A percentile compares a stretch with the other conserved stretches of the same genome.
Conservation (phyloP, 306 rosid species). For the Betula pendula region DNA sequence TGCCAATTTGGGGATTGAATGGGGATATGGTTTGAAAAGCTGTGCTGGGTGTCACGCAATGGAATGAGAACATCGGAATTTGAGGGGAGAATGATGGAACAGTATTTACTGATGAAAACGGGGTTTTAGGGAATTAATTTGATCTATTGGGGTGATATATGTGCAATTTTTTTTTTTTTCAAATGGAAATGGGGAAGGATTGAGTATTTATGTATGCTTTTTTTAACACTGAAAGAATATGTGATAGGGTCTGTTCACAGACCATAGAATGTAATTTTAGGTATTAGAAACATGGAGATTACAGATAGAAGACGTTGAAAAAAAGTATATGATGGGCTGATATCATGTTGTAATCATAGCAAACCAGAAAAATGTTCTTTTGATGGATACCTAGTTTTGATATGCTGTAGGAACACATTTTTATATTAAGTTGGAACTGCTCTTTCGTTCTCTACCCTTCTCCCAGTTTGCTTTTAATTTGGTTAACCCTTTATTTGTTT, state of each 20-base stretch:
- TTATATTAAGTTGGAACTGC: not conserved
- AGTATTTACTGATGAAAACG: not conserved
- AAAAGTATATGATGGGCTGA: not conserved
- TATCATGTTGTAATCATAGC: not conserved
- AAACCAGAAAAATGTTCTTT: not conserved
- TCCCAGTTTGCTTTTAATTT: not conserved
- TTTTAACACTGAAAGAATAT: not conserved
- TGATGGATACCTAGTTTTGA: not conserved
- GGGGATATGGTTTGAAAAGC: not conserved
- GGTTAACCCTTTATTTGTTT: not conserved
- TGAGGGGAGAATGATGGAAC: not conserved
- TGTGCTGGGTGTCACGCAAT: not conserved
- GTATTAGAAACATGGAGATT: not conserved
- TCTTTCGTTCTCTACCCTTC: not conserved
- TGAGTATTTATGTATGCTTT: not conserved
- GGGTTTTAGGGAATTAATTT: not conserved
- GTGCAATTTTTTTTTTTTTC: not conserved
- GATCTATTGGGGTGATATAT: not conserved
- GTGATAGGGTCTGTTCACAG: not conserved
- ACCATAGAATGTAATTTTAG: not conserved
- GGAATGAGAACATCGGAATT: not conserved
- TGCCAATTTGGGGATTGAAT: not conserved
- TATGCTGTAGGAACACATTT: not conserved
- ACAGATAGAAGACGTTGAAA: too few relatives aligned
- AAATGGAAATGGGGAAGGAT: not conserved